These are phyloP conservation scores for Spergularia azorica DNA, from an alignment of 179 eudicot genomes.

Conservation along the genomic window DNA sequence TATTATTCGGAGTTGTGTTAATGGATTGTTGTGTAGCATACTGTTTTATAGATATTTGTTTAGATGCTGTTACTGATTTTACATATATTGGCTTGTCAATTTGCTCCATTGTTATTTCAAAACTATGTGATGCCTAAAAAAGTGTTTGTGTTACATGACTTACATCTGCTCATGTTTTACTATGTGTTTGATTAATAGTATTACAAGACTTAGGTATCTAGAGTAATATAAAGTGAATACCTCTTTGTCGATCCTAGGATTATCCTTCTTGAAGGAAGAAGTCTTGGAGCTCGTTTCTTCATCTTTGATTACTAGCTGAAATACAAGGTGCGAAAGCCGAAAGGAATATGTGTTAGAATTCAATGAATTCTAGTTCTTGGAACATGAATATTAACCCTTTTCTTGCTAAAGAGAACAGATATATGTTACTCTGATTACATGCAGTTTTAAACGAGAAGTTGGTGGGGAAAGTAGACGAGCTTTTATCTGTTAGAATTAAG, in stretches of 20 bases:
- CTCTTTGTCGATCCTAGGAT: constrained; percentile 19
- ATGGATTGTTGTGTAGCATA: not conserved
- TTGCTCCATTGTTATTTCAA: not conserved
- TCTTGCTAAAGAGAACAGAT: not conserved
- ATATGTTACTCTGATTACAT: not conserved
- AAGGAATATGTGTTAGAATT: not conserved
- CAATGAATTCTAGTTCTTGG: not conserved
- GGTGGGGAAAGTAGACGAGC: not conserved
- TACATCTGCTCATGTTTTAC: not conserved
- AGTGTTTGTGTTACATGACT: too few relatives aligned
- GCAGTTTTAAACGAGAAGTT: not conserved
- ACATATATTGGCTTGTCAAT: too few relatives aligned
- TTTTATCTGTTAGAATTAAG: not conserved
- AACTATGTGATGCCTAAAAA: not conserved
- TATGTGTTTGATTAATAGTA: not conserved
- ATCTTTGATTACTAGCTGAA: constrained; percentile 26
- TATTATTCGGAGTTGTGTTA: too few relatives aligned
- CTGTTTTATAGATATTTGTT: not conserved
- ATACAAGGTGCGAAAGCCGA: not conserved
- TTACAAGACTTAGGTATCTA: not conserved
- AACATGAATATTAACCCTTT: not conserved
- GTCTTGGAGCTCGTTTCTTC: constrained; percentile 20
- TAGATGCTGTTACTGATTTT: too few relatives aligned
- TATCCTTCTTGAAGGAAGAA: constrained; percentile 20
- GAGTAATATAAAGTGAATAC: constrained; percentile 15